phyloP scores from a whole-genome alignment of 2,329 filamentous ascomycete species.

The Exophiala sideris region DNA sequence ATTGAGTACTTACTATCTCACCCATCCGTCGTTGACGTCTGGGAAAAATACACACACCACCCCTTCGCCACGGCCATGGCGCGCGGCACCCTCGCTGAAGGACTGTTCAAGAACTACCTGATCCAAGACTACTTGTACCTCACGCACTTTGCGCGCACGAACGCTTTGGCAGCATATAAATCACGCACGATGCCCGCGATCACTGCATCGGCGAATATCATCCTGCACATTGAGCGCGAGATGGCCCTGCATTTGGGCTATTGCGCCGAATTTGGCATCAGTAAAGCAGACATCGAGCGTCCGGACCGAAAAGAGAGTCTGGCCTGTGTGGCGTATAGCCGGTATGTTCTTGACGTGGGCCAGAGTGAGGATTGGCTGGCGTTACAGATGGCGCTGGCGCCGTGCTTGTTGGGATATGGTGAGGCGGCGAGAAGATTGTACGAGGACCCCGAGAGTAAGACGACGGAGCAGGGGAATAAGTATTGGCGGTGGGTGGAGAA shows the following conservation, averaged over 20 bases:
- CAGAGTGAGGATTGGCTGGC: constrained; percentile 84
- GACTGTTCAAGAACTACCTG: constrained; percentile 83
- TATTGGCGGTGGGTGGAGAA: constrained; percentile 93
- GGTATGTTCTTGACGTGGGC: constrained; percentile 85
- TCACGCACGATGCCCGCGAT: constrained; percentile 71
- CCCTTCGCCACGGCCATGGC: constrained; percentile 77
- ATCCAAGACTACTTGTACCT: constrained; percentile 91
- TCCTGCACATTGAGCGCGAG: constrained; percentile 74
- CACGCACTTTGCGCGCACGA: constrained; percentile 84
- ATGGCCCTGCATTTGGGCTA: constrained; percentile 78
- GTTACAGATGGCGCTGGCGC: constrained; percentile 77
- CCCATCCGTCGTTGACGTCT: constrained; percentile 68
- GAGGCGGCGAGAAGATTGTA: constrained; percentile 71
- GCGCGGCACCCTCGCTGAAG: constrained; percentile 67
- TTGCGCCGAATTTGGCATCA: constrained; percentile 76
- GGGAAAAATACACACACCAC: constrained; percentile 75
- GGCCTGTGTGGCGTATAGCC: constrained; percentile 78
- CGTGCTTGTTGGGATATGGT: constrained; percentile 86
- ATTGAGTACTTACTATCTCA: constrained; percentile 77
- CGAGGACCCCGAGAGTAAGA: constrained; percentile 57
- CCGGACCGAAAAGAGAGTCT: constrained; percentile 62
- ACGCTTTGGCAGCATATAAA: constrained; percentile 83
- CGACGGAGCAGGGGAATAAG: constrained; percentile 56
- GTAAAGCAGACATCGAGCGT: constrained; percentile 66
- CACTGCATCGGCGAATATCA: constrained; percentile 64